These are phyloP conservation scores for Emericellopsis cladophorae DNA, from an alignment of 2,329 filamentous ascomycete genomes.

Conservation along the genomic window DNA sequence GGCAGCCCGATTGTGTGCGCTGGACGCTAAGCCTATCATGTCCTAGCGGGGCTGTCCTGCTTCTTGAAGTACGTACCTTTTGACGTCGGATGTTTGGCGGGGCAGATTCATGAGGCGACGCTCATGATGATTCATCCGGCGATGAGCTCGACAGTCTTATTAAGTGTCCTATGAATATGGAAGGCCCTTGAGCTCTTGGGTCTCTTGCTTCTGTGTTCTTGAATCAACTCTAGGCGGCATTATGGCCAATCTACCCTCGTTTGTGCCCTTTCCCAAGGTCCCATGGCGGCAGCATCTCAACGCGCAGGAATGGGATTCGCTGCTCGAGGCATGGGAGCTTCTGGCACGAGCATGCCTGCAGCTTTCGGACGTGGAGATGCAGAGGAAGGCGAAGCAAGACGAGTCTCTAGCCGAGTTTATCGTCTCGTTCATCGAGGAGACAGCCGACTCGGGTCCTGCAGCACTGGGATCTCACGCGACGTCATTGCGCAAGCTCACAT, in stretches of 20 bases:
- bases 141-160: constrained; percentile 7
- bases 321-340: constrained; percentile 63
- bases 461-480: constrained; percentile 21
- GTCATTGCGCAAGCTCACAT: constrained; percentile 48
- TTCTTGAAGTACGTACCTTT: constrained; percentile 8
- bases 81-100: neutral
- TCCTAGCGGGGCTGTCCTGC: neutral
- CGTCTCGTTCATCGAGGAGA: constrained; percentile 51
- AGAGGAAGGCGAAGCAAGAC: constrained; percentile 34
- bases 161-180: neutral
- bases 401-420: constrained; percentile 51
- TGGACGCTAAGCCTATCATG: neutral
- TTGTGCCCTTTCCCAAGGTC: constrained; percentile 66
- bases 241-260: constrained; percentile 47
- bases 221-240: neutral
- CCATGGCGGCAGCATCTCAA: constrained; percentile 54
- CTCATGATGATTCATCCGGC: constrained; percentile 26
- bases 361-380: constrained; percentile 43
- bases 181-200: neutral
- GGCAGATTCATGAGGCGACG: neutral
- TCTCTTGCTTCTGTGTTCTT: neutral
- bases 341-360: constrained; percentile 54
- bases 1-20: constrained; percentile 7
- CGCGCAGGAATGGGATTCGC: constrained; percentile 62
- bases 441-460: constrained; percentile 19